Percentiles rank a stretch among this genome's conserved stretches.
Evolutionary conservation across 768 basidiomycete genomes (phyloP).

Genomic region (Suillus decipiens): DNA sequence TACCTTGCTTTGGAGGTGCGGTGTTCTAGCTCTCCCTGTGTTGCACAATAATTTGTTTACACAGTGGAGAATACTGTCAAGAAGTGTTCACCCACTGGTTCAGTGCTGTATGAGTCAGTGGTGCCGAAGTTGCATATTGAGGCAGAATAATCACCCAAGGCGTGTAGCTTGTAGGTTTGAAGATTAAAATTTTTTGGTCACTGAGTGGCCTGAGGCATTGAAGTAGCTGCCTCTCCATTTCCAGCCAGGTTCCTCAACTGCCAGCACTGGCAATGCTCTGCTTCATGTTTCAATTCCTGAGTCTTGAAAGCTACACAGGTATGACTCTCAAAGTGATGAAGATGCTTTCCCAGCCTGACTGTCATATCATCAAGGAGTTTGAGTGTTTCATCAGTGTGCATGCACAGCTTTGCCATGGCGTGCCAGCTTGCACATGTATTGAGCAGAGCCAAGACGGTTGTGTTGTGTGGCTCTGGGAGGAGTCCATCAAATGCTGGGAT

Average conservation of each 20-base stretch:
- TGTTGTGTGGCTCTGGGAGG: slow-evolving; percentile 16
- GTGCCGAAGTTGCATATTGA: slow-evolving; percentile 33
- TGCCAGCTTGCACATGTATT: slow-evolving; percentile 21
- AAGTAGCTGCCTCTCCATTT: neutral
- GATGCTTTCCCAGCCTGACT: slow-evolving; percentile 14
- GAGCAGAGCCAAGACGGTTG: slow-evolving; percentile 15
- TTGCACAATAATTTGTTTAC: too few species aligned
- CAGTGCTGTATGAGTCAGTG: slow-evolving; percentile 35
- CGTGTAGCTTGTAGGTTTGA: slow-evolving; percentile 34
- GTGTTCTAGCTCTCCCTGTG: slow-evolving; percentile 22
- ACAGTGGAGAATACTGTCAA: too few species aligned
- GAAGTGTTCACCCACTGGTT: slow-evolving; percentile 24
- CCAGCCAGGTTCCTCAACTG: neutral
- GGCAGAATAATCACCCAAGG: slow-evolving; percentile 31
- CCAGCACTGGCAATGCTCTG: neutral
- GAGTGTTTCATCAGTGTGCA: slow-evolving; percentile 31
- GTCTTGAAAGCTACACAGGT: slow-evolving; percentile 27
- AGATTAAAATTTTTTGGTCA: slow-evolving; percentile 27
- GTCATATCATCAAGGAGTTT: slow-evolving; percentile 16
- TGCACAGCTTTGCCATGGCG: slow-evolving; percentile 30
- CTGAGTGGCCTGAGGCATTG: neutral
- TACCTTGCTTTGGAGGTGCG: slow-evolving; percentile 15
- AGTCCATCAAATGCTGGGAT: slow-evolving; percentile 15
- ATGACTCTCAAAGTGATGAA: slow-evolving; percentile 25
- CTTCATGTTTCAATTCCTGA: slow-evolving; percentile 17